These are phyloP conservation scores for Alternaria dauci DNA, from an alignment of 2,329 filamentous ascomycete genomes.

Conservation along the genomic window DNA sequence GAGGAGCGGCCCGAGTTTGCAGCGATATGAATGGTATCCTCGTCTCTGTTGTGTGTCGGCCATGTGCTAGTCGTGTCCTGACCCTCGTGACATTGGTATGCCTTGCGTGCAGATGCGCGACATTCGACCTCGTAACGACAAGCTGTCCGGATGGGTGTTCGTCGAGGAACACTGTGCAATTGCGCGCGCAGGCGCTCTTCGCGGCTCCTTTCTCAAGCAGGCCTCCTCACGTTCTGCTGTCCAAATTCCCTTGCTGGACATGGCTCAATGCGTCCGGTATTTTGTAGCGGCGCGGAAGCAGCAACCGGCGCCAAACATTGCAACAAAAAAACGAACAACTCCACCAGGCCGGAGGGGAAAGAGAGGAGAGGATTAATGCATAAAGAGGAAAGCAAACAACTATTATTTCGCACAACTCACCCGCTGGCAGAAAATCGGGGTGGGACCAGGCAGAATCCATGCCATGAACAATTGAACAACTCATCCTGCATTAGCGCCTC, in stretches of 20 bases:
- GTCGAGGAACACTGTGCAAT: constrained; percentile 6
- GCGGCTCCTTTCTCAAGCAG: not conserved
- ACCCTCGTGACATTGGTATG: constrained; percentile 18
- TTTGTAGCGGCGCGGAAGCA: not conserved
- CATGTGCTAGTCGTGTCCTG: not conserved
- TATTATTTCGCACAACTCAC: constrained; percentile 38
- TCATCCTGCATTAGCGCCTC: constrained; percentile 51
- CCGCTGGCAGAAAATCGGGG: constrained; percentile 26
- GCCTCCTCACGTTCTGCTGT: not conserved
- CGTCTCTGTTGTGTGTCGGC: constrained; percentile 8
- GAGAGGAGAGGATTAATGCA: constrained; percentile 15
- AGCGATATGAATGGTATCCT: constrained; percentile 13
- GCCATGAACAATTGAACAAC: constrained; percentile 48
- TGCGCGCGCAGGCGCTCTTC: not conserved
- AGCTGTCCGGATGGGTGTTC: not conserved
- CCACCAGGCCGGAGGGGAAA: not conserved
- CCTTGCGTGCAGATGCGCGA: constrained; percentile 2
- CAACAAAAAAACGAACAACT: constrained; percentile 1
- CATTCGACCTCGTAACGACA: not conserved
- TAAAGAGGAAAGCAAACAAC: constrained; percentile 15
- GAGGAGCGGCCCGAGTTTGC: constrained; percentile 4
- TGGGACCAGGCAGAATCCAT: constrained; percentile 35
- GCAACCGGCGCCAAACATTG: not conserved
- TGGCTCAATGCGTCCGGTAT: not conserved
- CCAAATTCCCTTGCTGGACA: constrained; percentile 2